phyloP scores from a whole-genome alignment of 1,139 yeast genomes.

The Yamadazyma trypodendri region DNA sequence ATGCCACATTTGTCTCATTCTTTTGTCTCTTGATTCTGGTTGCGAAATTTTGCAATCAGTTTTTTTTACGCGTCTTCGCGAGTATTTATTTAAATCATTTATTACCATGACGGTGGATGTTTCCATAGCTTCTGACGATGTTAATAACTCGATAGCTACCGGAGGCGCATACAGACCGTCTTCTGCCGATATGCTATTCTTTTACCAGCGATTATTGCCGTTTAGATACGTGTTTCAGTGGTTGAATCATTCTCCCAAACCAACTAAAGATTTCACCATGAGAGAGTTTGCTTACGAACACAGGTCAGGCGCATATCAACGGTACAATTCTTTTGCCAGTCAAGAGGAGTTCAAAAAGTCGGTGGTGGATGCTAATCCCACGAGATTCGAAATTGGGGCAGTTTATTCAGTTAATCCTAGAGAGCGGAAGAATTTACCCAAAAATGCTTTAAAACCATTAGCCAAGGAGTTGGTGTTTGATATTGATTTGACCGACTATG shows the following conservation, averaged over 20 bases:
- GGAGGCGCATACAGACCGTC: conserved; percentile 41
- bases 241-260: conserved; percentile 82
- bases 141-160: neutral
- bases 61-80: conserved; percentile 1
- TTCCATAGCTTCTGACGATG: neutral
- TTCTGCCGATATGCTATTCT: conserved; percentile 67
- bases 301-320: conserved; percentile 80
- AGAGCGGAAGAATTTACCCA: conserved; percentile 77
- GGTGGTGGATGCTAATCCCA: conserved; percentile 73
- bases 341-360: conserved; percentile 74
- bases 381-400: conserved; percentile 95
- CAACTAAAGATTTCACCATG: conserved; percentile 71
- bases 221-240: conserved; percentile 78
- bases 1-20: too few species aligned
- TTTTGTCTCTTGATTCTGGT: neutral
- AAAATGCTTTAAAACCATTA: conserved; percentile 75
- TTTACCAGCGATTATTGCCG: conserved; percentile 71
- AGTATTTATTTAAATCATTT: neutral
- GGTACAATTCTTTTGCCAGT: conserved; percentile 75
- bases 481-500: conserved; percentile 97
- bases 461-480: conserved; percentile 90
- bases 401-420: conserved; percentile 84
- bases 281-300: conserved; percentile 94
- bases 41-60: conserved; percentile 2
- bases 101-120: conserved; percentile 3